Conservation (phyloP, 2,329 filamentous ascomycete genomes). For the Pseudocercospora crystallina region DNA sequence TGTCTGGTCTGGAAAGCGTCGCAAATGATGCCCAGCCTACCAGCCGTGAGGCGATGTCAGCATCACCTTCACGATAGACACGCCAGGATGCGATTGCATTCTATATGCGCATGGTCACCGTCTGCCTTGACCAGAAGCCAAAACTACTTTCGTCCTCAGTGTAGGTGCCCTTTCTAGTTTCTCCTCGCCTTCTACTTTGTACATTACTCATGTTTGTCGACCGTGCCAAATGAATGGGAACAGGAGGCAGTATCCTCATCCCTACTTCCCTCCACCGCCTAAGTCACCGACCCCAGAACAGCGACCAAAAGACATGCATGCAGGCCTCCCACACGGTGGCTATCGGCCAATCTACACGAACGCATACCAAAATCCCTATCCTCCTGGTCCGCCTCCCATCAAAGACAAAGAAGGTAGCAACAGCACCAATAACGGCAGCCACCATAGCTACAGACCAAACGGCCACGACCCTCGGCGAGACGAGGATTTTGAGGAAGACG, state of each 20-base stretch:
- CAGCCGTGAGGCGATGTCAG: slow-evolving; percentile 3
- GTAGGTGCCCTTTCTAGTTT: not conserved
- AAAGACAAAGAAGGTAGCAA: slow-evolving; percentile 6
- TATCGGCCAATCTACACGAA: slow-evolving; percentile 15
- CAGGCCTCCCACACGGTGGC: slow-evolving; percentile 7
- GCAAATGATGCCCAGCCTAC: slow-evolving; percentile 1
- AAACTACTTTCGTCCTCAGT: slow-evolving; percentile 3
- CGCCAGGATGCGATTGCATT: slow-evolving; percentile 3
- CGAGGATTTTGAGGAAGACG: slow-evolving; percentile 9
- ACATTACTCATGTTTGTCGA: not conserved
- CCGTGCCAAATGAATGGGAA: slow-evolving; percentile 5
- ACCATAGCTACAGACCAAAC: slow-evolving; percentile 10
- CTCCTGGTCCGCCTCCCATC: not conserved
- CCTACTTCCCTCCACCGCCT: slow-evolving; percentile 6
- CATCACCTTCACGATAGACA: slow-evolving; percentile 3
- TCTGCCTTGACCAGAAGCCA: not conserved
- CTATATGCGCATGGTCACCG: not conserved
- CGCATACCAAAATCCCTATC: slow-evolving; percentile 6
- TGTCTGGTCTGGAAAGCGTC: slow-evolving; percentile 6
- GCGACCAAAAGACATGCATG: slow-evolving; percentile 6
- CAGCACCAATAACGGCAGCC: slow-evolving; percentile 5
- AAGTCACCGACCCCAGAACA: not conserved
- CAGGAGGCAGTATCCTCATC: slow-evolving; percentile 10
- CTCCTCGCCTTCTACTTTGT: not conserved
- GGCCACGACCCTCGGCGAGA: slow-evolving; percentile 6